Evolutionary conservation across 352 stramenopile species (phyloP), one percentile per base, ranked within the genome.

Genomic region (Pythium aquatile): DNA sequence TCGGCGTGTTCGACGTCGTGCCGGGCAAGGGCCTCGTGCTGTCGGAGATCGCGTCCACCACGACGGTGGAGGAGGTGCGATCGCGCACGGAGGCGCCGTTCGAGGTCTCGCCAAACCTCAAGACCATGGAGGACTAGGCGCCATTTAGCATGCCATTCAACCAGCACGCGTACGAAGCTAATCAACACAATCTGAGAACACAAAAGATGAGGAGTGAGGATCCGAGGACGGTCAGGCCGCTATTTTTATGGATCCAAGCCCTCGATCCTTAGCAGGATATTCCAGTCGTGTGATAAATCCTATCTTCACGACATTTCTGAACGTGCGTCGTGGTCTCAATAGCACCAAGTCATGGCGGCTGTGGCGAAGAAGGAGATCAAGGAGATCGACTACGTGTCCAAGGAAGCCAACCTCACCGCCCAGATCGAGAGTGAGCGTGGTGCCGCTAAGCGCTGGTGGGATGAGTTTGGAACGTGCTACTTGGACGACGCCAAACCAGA

Each of bases 21-120:
- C 76, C 73, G 1, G 72, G 61, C 26, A 77, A 83, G 44, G 80
- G 80, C 20, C 81, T 98, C 46, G 91, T 91, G 55, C 73, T 98
- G 6, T 76, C 96, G 8, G 95, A 98, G 77, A 92, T 95, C 29
- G 78, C 88, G n/a, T 71, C 84, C 9, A 88, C 81, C 20, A 85
- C 78, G 44, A 94, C 85, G 0, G 72, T 97, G 5, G 90, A 97
- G 0, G 83, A 96, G 35, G 78, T 97, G 57, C 75, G 73, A 5
- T 63, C 76, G 44, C 87, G 85, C 20, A 97, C 90, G 4, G 90
- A 92, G 56, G 87, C 87, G 24, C 60, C 83, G 28, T 97, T 97
- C 56, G 71, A 74, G 8, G 81, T 96, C 54, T 73, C 83, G 6
- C 40, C 66, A 13, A 46, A 64, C 14, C 71, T 94, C 16, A 90